These are phyloP conservation scores for Ceratocystis cacaofunesta DNA, from an alignment of 2,329 filamentous ascomycete genomes.

Conservation along the genomic window DNA sequence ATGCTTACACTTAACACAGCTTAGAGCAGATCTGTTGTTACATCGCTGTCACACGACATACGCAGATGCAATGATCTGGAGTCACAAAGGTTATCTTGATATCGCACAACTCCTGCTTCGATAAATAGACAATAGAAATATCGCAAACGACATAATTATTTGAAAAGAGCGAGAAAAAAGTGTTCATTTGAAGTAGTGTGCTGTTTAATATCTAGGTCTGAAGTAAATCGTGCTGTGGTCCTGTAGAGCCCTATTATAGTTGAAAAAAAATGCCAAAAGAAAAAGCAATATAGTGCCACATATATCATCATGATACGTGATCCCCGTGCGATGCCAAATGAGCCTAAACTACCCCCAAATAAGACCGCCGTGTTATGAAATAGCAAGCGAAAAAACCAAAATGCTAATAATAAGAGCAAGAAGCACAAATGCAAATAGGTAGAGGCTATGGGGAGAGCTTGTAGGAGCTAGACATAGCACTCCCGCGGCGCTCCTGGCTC, in stretches of 20 bases:
- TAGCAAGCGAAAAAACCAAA: not conserved
- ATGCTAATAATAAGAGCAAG: not conserved
- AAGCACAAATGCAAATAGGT: not conserved
- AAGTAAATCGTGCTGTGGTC: slow-evolving; percentile 1
- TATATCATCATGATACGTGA: not conserved
- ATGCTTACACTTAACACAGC: not conserved
- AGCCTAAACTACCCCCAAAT: not conserved
- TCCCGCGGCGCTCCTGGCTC: slow-evolving; percentile 4
- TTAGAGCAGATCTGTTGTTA: not conserved
- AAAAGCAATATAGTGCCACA: not conserved
- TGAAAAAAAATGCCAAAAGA: not conserved
- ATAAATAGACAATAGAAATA: not conserved
- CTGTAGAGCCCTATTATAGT: not conserved
- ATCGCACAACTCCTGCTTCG: not conserved
- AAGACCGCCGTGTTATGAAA: not conserved
- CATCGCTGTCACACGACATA: not conserved
- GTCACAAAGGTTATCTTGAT: not conserved
- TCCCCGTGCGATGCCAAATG: not conserved
- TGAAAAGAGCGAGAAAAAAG: not conserved
- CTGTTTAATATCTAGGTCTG: not conserved
- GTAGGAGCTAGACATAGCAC: slow-evolving; percentile 10
- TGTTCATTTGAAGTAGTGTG: not conserved
- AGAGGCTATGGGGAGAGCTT: slow-evolving; percentile 6
- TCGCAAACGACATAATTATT: not conserved
- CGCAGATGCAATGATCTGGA: not conserved